Evolutionary conservation across 371 early-diverging fungal genomes (phyloP).

Genomic region (Mucor lusitanicus): DNA sequence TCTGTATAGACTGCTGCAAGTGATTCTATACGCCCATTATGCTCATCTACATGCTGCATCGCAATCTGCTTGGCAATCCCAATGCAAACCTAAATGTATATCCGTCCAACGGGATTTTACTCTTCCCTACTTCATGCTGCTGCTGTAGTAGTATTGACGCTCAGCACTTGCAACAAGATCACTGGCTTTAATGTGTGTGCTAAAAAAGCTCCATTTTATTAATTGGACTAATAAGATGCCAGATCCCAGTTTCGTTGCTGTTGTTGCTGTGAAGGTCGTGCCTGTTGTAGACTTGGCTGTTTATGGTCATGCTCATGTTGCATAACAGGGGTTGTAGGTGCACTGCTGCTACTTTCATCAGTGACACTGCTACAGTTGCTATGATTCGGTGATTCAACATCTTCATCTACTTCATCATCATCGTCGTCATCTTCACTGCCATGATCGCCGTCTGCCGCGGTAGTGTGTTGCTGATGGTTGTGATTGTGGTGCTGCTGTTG

Average conservation of each 20-base stretch:
- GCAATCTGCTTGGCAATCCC: background rate
- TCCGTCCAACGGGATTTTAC: constrained; percentile 1
- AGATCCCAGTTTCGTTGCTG: background rate
- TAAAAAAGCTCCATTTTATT: background rate
- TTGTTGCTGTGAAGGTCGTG: background rate
- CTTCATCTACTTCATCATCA: background rate
- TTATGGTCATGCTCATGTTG: constrained; percentile 1
- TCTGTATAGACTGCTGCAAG: background rate
- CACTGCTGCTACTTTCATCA: constrained; percentile 9
- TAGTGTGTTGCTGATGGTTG: background rate
- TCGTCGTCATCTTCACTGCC: constrained; percentile 2
- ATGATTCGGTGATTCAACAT: background rate
- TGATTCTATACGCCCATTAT: background rate
- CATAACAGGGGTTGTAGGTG: constrained; percentile 16
- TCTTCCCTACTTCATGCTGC: background rate
- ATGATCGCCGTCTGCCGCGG: background rate
- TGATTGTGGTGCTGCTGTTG: background rate
- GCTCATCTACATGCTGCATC: background rate
- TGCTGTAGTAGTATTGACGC: too few relatives aligned
- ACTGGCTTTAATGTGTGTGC: background rate
- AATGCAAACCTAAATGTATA: constrained; percentile 4
- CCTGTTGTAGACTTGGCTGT: background rate
- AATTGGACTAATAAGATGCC: background rate
- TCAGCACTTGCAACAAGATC: background rate
- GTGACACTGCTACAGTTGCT: background rate